These are phyloP conservation scores for Alternaria gaisen DNA, from an alignment of 2,329 filamentous ascomycete genomes.

Conservation along the genomic window DNA sequence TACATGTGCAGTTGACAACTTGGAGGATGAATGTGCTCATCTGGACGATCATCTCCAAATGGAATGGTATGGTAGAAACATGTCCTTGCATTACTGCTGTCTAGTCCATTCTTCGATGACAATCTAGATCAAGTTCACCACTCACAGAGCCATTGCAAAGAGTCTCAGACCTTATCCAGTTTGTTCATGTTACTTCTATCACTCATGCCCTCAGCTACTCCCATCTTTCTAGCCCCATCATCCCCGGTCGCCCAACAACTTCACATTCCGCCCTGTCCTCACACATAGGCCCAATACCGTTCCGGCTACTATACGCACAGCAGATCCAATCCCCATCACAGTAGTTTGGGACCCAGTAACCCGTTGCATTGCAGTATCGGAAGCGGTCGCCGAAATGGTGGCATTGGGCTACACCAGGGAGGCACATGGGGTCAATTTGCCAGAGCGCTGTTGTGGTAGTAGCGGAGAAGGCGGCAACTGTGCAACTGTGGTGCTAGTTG, in stretches of 20 bases:
- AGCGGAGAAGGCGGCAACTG: not conserved
- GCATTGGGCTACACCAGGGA: not conserved
- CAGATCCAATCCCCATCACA: constrained; percentile 1
- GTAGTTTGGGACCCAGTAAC: not conserved
- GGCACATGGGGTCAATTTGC: not conserved
- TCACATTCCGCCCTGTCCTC: not conserved
- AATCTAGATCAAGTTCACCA: too few relatives aligned
- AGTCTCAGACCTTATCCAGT: too few relatives aligned
- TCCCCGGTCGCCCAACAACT: not conserved
- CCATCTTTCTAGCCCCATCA: not conserved
- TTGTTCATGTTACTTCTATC: too few relatives aligned
- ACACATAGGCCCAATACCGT: not conserved
- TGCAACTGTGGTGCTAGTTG: not conserved
- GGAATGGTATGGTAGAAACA: too few relatives aligned
- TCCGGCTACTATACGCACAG: not conserved
- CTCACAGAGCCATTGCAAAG: too few relatives aligned
- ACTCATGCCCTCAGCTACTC: too few relatives aligned
- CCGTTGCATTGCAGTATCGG: not conserved
- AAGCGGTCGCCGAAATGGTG: not conserved
- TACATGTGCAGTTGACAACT: not conserved
- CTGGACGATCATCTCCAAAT: not conserved
- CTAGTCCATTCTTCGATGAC: too few relatives aligned
- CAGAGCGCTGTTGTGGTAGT: not conserved
- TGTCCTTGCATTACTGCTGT: too few relatives aligned
- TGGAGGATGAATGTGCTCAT: not conserved